These are phyloP conservation scores for Paradendryphiella salina DNA, from an alignment of 2,329 filamentous ascomycete genomes.

Conservation along the genomic window DNA sequence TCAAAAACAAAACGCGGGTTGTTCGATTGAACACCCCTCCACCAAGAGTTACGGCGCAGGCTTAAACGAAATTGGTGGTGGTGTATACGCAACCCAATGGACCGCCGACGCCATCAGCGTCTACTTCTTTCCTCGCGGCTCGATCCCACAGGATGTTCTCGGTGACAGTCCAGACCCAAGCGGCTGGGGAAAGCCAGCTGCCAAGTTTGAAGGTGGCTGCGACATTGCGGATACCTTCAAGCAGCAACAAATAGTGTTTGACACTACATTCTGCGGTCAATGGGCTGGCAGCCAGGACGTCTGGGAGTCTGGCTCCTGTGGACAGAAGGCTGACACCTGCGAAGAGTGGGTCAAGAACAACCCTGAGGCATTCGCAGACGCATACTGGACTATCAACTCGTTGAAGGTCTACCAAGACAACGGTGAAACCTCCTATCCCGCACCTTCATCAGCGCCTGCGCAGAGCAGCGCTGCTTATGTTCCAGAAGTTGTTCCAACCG, in stretches of 20 bases:
- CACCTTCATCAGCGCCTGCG: conserved; percentile 13
- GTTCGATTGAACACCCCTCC: conserved; percentile 48
- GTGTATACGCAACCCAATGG: conserved; percentile 62
- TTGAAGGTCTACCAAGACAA: conserved; percentile 47
- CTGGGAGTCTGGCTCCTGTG: conserved; percentile 66
- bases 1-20: conserved; percentile 49
- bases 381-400: conserved; percentile 71
- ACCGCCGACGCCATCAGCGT: conserved; percentile 70
- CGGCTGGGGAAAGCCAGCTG: conserved; percentile 70
- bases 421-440: conserved; percentile 18
- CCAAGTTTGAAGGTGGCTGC: conserved; percentile 69
- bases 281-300: conserved; percentile 72
- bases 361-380: conserved; percentile 68
- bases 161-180: conserved; percentile 64
- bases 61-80: conserved; percentile 56
- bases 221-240: conserved; percentile 71
- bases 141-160: conserved; percentile 66
- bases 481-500: conserved; percentile 16
- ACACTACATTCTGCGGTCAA: conserved; percentile 83
- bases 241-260: conserved; percentile 74
- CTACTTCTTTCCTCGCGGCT: conserved; percentile 77
- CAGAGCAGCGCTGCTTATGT: conserved; percentile 19
- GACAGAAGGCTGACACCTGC: conserved; percentile 66
- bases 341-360: conserved; percentile 71
- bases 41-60: conserved; percentile 54